Percentiles rank a stretch among this genome's conserved stretches.
These are phyloP conservation scores for Citeromyces siamensis DNA, from an alignment of 1,139 yeast species.

Conservation along the genomic window DNA sequence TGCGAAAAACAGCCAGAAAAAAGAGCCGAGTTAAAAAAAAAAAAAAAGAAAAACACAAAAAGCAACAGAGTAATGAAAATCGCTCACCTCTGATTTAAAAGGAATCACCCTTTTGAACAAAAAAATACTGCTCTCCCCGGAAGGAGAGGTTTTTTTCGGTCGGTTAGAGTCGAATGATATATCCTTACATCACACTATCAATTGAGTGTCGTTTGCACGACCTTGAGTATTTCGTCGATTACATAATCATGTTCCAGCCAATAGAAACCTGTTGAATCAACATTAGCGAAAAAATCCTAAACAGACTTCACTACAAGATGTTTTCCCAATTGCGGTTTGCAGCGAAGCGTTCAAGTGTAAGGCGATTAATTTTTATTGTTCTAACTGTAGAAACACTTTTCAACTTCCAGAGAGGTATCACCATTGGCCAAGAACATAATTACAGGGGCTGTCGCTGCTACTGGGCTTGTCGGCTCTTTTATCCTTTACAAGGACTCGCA, in stretches of 20 bases:
- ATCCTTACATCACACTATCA: neutral
- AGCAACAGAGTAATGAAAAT: too few relatives aligned
- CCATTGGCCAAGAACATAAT: slow-evolving; percentile 34
- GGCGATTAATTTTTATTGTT: slow-evolving; percentile 1
- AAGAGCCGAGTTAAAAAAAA: too few relatives aligned
- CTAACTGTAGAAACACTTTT: slow-evolving; percentile 15
- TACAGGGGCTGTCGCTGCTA: slow-evolving; percentile 52
- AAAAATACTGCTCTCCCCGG: too few relatives aligned
- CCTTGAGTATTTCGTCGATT: neutral
- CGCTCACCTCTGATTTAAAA: slow-evolving; percentile 31
- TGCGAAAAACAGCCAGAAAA: too few relatives aligned
- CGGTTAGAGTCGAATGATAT: neutral
- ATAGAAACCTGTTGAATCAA: slow-evolving; percentile 6
- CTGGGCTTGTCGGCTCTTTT: slow-evolving; percentile 65
- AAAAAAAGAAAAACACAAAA: too few relatives aligned
- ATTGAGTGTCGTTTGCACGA: neutral
- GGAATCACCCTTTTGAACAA: slow-evolving; percentile 37
- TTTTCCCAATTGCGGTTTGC: slow-evolving; percentile 20
- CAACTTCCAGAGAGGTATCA: slow-evolving; percentile 15
- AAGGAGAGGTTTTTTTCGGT: too few relatives aligned
- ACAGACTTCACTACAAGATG: slow-evolving; percentile 15
- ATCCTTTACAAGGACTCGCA: slow-evolving; percentile 68
- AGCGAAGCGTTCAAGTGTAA: slow-evolving; percentile 15
- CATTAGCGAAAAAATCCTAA: slow-evolving; percentile 3
- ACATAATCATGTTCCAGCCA: slow-evolving; percentile 5